Conservation (phyloP, 2,329 filamentous ascomycete genomes). For the Colletotrichum sp. region DNA sequence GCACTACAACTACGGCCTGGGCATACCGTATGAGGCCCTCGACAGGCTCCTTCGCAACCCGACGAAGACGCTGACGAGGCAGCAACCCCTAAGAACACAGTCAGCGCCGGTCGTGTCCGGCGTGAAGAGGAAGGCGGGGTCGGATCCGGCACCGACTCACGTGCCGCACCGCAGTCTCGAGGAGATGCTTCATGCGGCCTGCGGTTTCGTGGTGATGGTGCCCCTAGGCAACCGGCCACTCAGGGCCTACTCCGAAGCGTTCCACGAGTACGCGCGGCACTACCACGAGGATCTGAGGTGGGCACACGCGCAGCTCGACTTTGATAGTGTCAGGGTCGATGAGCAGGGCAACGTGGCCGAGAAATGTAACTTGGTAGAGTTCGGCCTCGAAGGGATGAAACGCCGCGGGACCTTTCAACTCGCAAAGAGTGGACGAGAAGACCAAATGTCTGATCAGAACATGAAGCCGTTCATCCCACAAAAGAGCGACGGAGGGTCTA, state of each 20-base stretch:
- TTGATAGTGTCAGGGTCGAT: neutral
- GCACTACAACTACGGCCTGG: neutral
- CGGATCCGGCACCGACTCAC: neutral
- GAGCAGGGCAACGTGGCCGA: neutral
- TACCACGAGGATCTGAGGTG: neutral
- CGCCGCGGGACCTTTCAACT: neutral
- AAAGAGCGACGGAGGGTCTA: neutral
- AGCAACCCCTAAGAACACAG: neutral
- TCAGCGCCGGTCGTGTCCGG: neutral
- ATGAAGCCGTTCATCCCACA: neutral
- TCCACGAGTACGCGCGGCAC: neutral
- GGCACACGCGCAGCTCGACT: neutral
- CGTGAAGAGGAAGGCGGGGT: neutral
- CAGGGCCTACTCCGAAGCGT: neutral
- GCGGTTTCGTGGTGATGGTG: neutral
- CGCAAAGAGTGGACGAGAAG: neutral
- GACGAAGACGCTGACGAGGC: neutral
- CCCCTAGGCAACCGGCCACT: neutral
- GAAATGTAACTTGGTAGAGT: neutral
- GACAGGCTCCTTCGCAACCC: neutral
- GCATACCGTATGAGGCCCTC: neutral
- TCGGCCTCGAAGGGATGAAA: neutral
- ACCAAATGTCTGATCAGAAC: neutral
- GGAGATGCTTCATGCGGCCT: neutral
- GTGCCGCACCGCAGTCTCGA: conserved; percentile 1